Evolutionary conservation across 805 yeast species (phyloP).

Genomic region (Saccharomycopsis babjevae): DNA sequence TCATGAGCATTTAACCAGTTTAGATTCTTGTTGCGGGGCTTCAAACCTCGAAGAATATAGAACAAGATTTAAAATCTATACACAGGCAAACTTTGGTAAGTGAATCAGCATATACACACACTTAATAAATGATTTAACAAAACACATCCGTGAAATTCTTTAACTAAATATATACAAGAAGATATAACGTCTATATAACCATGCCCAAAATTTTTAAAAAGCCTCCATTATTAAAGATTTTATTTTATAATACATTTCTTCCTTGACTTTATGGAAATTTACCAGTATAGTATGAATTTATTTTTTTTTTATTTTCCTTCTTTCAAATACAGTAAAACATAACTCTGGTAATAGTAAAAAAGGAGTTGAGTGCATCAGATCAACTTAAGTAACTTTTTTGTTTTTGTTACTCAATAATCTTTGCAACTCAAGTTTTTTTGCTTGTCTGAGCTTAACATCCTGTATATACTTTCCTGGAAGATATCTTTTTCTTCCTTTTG

Average conservation of each 20-base stretch:
- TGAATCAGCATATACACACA: too few relatives aligned
- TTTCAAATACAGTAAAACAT: too few relatives aligned
- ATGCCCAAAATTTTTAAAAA: neutral
- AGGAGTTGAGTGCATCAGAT: neutral
- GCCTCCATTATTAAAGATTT: neutral
- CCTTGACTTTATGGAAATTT: too few relatives aligned
- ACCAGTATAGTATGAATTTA: too few relatives aligned
- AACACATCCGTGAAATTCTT: too few relatives aligned
- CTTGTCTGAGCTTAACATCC: conserved; percentile 3
- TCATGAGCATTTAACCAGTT: too few relatives aligned
- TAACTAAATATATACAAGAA: neutral
- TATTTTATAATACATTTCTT: neutral
- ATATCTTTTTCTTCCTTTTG: conserved; percentile 13
- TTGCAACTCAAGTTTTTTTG: conserved; percentile 14
- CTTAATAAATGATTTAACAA: too few relatives aligned
- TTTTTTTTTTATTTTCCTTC: neutral
- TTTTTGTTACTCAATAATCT: conserved; percentile 47
- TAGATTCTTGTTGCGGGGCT: too few relatives aligned
- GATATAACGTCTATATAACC: neutral
- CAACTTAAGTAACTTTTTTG: neutral
- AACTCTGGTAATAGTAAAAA: neutral
- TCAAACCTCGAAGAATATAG: too few relatives aligned
- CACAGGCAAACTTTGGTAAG: too few relatives aligned
- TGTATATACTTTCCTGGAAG: conserved; percentile 4
- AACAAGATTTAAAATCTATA: too few relatives aligned